phyloP scores from a whole-genome alignment of 2,329 filamentous ascomycete genomes.

The Orbilia quercus region DNA sequence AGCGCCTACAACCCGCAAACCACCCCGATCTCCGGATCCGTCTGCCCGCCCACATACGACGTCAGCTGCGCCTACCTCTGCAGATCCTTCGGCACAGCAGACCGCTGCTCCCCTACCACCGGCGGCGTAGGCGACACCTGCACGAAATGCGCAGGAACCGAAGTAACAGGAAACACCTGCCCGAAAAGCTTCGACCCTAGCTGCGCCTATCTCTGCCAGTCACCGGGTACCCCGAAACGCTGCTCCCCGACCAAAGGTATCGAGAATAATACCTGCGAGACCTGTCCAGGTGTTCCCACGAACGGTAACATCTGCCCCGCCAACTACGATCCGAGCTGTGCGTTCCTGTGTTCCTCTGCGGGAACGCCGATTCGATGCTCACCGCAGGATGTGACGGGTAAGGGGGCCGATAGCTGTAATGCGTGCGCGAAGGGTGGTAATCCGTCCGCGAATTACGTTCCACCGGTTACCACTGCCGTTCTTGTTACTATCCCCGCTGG shows the following conservation, averaged over 20 bases:
- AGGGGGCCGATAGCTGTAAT: conserved; percentile 8
- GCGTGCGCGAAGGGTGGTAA: conserved; percentile 3
- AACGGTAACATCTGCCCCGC: conserved; percentile 14
- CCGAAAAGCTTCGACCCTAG: background rate
- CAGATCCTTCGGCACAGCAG: background rate
- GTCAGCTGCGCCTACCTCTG: conserved; percentile 25
- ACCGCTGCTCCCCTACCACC: conserved; percentile 8
- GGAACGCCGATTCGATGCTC: conserved; percentile 16
- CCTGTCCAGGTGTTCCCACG: conserved; percentile 5
- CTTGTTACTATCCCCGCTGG: background rate
- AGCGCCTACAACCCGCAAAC: background rate
- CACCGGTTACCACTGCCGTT: background rate
- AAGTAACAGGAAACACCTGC: conserved; percentile 18
- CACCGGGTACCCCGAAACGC: conserved; percentile 11
- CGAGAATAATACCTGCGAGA: background rate
- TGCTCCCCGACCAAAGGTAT: background rate
- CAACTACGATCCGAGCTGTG: conserved; percentile 6
- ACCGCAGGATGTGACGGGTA: conserved; percentile 9
- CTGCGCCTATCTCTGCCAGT: conserved; percentile 16
- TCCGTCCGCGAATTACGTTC: background rate
- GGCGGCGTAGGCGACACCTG: background rate
- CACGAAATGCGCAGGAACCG: conserved; percentile 11
- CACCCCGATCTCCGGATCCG: background rate
- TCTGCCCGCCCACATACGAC: conserved; percentile 18
- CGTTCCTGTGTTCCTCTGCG: conserved; percentile 3